Conservation (phyloP, 2,329 filamentous ascomycete genomes). For the Paradendryphiella salina region DNA sequence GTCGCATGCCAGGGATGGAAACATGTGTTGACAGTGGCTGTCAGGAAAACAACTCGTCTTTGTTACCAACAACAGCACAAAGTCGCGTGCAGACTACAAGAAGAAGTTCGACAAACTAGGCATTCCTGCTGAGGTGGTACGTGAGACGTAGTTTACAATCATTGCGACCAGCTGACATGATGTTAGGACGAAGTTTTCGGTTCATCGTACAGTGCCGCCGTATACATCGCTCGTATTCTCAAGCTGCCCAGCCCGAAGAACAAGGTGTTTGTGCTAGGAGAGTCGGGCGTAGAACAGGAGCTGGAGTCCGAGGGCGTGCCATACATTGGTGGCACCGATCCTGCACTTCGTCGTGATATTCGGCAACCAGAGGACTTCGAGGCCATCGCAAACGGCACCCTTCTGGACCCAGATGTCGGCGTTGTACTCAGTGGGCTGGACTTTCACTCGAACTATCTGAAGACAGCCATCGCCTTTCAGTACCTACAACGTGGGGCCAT, state of each 20-base stretch:
- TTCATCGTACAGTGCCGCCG: constrained; percentile 89
- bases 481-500: constrained; percentile 81
- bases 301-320: constrained; percentile 76
- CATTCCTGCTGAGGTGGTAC: constrained; percentile 71
- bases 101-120: constrained; percentile 84
- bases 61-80: constrained; percentile 98
- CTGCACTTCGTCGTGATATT: constrained; percentile 74
- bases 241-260: constrained; percentile 75
- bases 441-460: constrained; percentile 94
- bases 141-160: constrained; percentile 47
- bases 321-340: constrained; percentile 86
- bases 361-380: constrained; percentile 74
- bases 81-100: constrained; percentile 88
- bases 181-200: constrained; percentile 86
- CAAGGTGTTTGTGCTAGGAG: constrained; percentile 93
- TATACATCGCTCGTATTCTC: constrained; percentile 95
- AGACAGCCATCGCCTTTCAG: constrained; percentile 80
- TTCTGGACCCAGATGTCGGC: constrained; percentile 85
- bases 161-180: constrained; percentile 5
- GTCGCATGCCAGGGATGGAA: neutral
- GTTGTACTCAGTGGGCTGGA: constrained; percentile 89
- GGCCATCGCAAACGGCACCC: constrained; percentile 69
- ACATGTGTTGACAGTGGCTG: neutral
- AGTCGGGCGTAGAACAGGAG: constrained; percentile 88
- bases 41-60: constrained; percentile 90